Base-by-base conservation (phyloP, 1,139 yeast species). In the Magnusiomyces sp. region DNA sequence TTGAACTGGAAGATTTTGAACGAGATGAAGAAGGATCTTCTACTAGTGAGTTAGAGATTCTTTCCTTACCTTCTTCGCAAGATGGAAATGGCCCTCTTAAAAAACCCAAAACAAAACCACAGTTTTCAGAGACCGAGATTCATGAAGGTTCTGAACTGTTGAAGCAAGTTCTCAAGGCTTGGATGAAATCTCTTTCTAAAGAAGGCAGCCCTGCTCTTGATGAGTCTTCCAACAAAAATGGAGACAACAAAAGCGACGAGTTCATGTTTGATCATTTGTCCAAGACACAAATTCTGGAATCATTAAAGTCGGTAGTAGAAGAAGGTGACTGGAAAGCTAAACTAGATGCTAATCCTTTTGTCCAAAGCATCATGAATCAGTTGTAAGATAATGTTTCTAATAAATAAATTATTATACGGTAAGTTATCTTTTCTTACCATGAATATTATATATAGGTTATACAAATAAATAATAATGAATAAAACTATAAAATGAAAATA, bases 1-100 rank as follows among this genome's bases (percentile, higher is more conserved):
- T 77, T 5, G 97, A 92, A 62, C 72, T 92, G 51, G 97, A 89
- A 62, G 88, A 81, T 52, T 73, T 79, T 42, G 75, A 71, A 32
- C 67, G 64, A 5, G 79, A 75, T 40, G 71, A 70, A 23, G 75
- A 70, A 45, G 45, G 16, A 2, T 13, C 33, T 11, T 34, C 14
- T n/a, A 19, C 5, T 19, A 11, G 17, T 19, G 17, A 39, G 9
- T n/a, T 17, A 5, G 17, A 9, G 10, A n/a, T 34, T 14, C n/a
- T n/a, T n/a, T 13, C 37, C 5, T 13, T n/a, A 14, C 13, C 40
- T 14, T 14, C 20, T 19, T n/a, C 10, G 17, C 11, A 40, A 23
- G 34, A n/a, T 27, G 3, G 11, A 37, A 37, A 16, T n/a, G 14
- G 20, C 20, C n/a, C 20, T 10, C 5, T 10, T 10, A 13, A 34